Evolutionary conservation across 371 early-diverging fungal genomes (phyloP).

Genomic region (Actinomortierella ambigua): DNA sequence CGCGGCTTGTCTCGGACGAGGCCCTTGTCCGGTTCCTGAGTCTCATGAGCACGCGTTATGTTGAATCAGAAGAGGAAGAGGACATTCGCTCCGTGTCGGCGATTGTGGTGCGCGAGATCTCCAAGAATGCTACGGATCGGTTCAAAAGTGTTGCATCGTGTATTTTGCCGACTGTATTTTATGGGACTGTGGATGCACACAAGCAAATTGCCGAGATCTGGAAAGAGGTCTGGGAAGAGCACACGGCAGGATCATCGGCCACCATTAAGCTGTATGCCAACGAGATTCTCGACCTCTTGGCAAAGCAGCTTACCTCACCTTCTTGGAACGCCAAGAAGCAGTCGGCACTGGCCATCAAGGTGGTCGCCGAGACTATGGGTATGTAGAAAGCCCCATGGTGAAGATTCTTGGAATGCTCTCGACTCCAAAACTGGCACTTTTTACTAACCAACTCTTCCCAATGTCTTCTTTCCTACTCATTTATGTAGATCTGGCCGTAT

Average conservation of each 20-base stretch:
- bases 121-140: constrained; percentile 73
- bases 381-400: neutral
- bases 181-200: constrained; percentile 77
- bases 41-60: constrained; percentile 73
- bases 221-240: constrained; percentile 86
- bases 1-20: constrained; percentile 63
- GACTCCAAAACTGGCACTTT: neutral
- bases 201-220: constrained; percentile 64
- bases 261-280: constrained; percentile 62
- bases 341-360: constrained; percentile 72
- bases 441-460: neutral
- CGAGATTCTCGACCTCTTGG: constrained; percentile 66
- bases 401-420: no score
- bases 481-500: constrained; percentile 17
- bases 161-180: constrained; percentile 76
- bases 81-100: constrained; percentile 76
- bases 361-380: constrained; percentile 56
- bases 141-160: constrained; percentile 62
- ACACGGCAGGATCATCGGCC: constrained; percentile 70
- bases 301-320: constrained; percentile 61
- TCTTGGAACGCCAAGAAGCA: constrained; percentile 85
- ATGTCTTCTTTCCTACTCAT: no score
- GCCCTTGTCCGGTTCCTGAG: constrained; percentile 68
- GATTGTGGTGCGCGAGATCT: constrained; percentile 76
- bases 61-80: constrained; percentile 78